Base-by-base conservation (phyloP, 163 green algal species). In the Scenedesmus sp. region DNA sequence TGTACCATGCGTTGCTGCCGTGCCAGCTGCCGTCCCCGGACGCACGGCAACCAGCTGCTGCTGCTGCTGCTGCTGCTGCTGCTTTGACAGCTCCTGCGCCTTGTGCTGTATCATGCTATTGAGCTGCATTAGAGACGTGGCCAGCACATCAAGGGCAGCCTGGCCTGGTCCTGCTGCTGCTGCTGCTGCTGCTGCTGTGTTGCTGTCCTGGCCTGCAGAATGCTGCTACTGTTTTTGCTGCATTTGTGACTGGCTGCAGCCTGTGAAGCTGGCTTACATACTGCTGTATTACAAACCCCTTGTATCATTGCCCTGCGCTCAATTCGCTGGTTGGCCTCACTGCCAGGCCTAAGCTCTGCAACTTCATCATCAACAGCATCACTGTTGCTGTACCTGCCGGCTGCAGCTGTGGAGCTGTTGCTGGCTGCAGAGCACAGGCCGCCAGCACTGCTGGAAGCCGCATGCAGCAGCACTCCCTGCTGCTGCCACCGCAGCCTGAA, bases 91-190 rank as follows among this genome's bases (percentile, higher is more conserved):
- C n/a, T 72, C 81, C 46, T 86, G 81, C 46, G 61, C 49, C 37
- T 86, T 70, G 42, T 72, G 20, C 37, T 72, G 33, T 30, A 86
- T 72, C 81, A 86, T 37, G 46, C 46, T 86, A n/a, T 86, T 86
- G 26, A 86, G 81, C 61, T 56, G 59, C 81, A 86, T 86, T n/a
- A 86, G 20, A 30, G 81, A 86, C 18, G 81, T 51, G 30, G 81
- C 61, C 2, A 86, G 81, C 46, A 86, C 81, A 73, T 86, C 81
- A 26, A 73, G 65, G 16, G 65, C 65, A 76, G 65, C 65, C 65
- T 76, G 65, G 20, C 65, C 65, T 20, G 65, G 30, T 40, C 7
- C 30, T 86, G 49, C 46, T 37, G 65, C 61, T 73, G 61, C 61
- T 73, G 61, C 61, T 33, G 26, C 65, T n/a, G 78, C 43, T 61